Conservation (phyloP, 257 asterid species). For the Coffea canephora region DNA sequence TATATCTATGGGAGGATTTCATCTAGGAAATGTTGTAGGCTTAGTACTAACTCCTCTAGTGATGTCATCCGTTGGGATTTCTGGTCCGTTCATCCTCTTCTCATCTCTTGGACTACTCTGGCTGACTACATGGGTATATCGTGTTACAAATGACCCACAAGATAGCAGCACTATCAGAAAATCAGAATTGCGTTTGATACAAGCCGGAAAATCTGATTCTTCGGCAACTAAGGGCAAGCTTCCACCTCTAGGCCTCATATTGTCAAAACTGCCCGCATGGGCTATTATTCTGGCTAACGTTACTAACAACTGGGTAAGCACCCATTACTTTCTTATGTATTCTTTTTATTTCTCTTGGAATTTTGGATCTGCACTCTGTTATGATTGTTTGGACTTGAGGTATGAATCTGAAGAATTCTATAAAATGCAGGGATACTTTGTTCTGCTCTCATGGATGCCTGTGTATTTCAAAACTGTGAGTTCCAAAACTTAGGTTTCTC, state of each 20-base stretch:
- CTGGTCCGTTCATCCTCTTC: constrained; percentile 84
- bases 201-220: constrained; percentile 76
- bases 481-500: background rate
- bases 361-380: background rate
- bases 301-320: constrained; percentile 79
- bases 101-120: constrained; percentile 83
- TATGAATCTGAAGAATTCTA: constrained; percentile 1
- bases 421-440: constrained; percentile 87
- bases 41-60: constrained; percentile 67
- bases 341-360: background rate
- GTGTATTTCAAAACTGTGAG: constrained; percentile 79
- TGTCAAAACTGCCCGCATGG: constrained; percentile 86
- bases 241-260: constrained; percentile 60
- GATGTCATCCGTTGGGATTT: constrained; percentile 67
- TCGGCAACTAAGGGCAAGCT: constrained; percentile 43
- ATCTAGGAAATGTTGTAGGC: constrained; percentile 90
- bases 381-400: constrained; percentile 3
- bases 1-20: constrained; percentile 96
- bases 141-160: constrained; percentile 68
- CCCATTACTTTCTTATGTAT: constrained; percentile 3
- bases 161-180: constrained; percentile 54
- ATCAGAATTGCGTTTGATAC: constrained; percentile 65
- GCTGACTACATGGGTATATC: constrained; percentile 57
- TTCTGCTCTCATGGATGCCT: constrained; percentile 99
- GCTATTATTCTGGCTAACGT: constrained; percentile 85